A percentile compares a stretch with the other conserved stretches of the same genome.
These are phyloP conservation scores for Brassica rapa DNA, from an alignment of 345 rosid species.

Conservation along the genomic window DNA sequence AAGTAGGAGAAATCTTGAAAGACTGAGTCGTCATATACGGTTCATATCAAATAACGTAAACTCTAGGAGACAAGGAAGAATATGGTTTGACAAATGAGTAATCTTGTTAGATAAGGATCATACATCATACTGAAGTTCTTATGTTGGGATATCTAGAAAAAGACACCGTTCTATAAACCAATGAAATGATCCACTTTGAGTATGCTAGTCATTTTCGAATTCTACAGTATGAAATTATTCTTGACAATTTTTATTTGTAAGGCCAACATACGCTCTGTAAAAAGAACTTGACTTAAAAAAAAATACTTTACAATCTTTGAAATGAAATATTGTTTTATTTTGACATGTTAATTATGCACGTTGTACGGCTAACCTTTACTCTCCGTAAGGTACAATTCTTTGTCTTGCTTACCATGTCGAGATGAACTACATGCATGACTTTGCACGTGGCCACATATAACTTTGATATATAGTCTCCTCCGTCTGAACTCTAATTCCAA, in stretches of 20 bases:
- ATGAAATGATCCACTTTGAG: background rate
- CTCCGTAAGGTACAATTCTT: background rate
- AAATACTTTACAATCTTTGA: background rate
- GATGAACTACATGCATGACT: background rate
- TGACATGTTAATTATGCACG: slow-evolving; percentile 11
- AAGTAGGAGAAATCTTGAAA: slow-evolving; percentile 9
- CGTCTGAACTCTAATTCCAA: background rate
- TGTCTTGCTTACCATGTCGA: background rate
- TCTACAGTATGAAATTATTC: background rate
- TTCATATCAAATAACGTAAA: background rate
- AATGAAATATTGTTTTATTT: slow-evolving; percentile 1
- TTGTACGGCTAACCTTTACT: slow-evolving; percentile 2
- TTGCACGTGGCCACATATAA: slow-evolving; percentile 2
- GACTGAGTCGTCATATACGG: background rate
- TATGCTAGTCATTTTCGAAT: background rate
- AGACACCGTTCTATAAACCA: background rate
- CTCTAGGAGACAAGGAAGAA: background rate
- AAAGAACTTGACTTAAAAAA: background rate
- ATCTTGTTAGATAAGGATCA: background rate
- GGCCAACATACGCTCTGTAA: background rate
- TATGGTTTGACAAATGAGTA: background rate
- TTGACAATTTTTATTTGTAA: background rate
- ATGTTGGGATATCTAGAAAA: background rate
- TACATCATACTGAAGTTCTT: background rate
- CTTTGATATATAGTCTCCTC: background rate